A percentile compares a stretch with the other conserved stretches of the same genome.
These are phyloP conservation scores for Monosporozyma servazzii DNA, from an alignment of 805 yeast genomes.

Conservation along the genomic window DNA sequence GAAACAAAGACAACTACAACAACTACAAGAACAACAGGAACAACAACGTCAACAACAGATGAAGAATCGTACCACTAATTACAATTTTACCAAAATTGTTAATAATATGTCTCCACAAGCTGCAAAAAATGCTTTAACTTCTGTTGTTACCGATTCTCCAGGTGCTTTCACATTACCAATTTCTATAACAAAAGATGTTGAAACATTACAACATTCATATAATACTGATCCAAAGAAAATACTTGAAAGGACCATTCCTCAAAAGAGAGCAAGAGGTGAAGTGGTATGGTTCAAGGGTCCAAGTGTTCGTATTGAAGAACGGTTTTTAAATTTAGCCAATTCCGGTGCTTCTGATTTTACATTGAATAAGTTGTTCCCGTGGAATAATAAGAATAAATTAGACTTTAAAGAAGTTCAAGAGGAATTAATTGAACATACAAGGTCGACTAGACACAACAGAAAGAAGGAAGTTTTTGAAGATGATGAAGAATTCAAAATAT, in stretches of 20 bases:
- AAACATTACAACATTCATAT: slow-evolving; percentile 30
- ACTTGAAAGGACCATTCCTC: slow-evolving; percentile 11
- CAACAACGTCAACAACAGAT: slow-evolving; percentile 15
- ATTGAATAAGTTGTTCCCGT: slow-evolving; percentile 2
- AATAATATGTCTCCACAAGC: slow-evolving; percentile 23
- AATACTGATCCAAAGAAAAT: slow-evolving; percentile 15
- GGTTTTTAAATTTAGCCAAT: slow-evolving; percentile 29
- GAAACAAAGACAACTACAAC: slow-evolving; percentile 19
- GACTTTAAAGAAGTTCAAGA: slow-evolving; percentile 23
- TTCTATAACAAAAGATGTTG: slow-evolving; percentile 30
- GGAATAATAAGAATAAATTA: slow-evolving; percentile 6
- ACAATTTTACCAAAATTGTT: slow-evolving; percentile 18
- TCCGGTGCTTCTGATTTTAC: neutral
- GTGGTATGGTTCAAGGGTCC: slow-evolving; percentile 64
- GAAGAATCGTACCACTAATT: slow-evolving; percentile 16
- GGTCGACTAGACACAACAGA: slow-evolving; percentile 2
- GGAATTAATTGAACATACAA: slow-evolving; percentile 4
- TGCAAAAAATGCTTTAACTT: slow-evolving; percentile 16
- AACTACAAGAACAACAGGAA: slow-evolving; percentile 18
- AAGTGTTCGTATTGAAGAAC: slow-evolving; percentile 40
- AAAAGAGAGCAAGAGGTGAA: slow-evolving; percentile 31
- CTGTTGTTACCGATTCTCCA: slow-evolving; percentile 23
- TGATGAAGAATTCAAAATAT: slow-evolving; percentile 11
- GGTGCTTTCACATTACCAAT: slow-evolving; percentile 25
- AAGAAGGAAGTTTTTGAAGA: slow-evolving; percentile 4